These are phyloP conservation scores for Elaeis oleifera DNA, from an alignment of 202 grass and related monocot genomes.

Conservation along the genomic window DNA sequence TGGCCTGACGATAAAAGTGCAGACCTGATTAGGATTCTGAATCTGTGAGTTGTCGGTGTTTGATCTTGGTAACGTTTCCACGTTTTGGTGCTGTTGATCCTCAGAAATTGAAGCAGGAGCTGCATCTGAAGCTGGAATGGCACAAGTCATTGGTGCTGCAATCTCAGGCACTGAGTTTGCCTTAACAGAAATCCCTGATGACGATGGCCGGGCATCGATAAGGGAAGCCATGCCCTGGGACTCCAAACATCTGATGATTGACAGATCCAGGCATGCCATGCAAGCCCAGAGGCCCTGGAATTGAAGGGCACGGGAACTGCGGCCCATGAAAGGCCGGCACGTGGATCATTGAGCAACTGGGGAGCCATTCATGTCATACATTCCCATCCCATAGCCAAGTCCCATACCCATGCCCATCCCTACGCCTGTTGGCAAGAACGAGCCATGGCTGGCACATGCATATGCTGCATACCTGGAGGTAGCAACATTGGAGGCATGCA, in stretches of 20 bases:
- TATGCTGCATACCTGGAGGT: constrained; percentile 55
- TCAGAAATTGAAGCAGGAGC: not conserved
- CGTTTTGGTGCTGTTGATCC: not conserved
- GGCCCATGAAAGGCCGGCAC: not conserved
- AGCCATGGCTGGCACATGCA: constrained; percentile 40
- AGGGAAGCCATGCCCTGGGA: not conserved
- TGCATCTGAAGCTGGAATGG: not conserved
- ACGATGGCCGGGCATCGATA: not conserved
- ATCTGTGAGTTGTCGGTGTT: not conserved
- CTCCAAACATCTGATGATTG: constrained; percentile 12
- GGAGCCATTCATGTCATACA: constrained; percentile 4
- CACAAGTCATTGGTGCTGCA: no score
- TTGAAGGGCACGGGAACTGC: not conserved
- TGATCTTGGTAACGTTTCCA: not conserved
- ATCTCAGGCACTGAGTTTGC: not conserved
- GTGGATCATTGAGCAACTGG: not conserved
- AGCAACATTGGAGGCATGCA: constrained; percentile 64
- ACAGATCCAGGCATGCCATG: constrained; percentile 1
- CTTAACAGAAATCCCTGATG: not conserved
- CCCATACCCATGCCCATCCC: not conserved
- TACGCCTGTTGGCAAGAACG: constrained; percentile 47
- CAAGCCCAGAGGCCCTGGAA: constrained; percentile 3
- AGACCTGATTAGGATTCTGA: not conserved
- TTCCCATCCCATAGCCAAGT: no score
- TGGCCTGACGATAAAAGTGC: not conserved